Base-by-base conservation (phyloP, 2,329 filamentous ascomycete genomes). In the Fusarium citri region DNA sequence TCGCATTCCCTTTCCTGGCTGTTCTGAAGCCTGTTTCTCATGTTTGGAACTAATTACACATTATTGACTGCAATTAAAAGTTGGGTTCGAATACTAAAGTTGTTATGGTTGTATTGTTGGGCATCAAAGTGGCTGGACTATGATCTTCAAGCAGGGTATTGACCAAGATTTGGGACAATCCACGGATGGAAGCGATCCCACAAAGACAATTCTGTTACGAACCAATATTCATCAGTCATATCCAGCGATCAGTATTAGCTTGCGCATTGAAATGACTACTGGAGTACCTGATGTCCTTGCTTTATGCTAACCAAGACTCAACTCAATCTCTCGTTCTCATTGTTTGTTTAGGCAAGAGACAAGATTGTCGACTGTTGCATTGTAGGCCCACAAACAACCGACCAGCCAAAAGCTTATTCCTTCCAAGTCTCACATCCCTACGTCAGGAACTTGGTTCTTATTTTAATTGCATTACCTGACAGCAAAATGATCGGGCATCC, bases 391-490 rank as follows among this genome's bases (percentile, higher is more conserved):
- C 37, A 47, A 54, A 20, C 15, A 57, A 41, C 15, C 26, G 40
- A 46, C 37, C 26, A 20, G 30, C 26, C 10, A 42, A 47, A 59
- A 48, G 18, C 18, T 60, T 53, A 51, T 40, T 50, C 6, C 46
- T 23, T 16, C 34, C 23, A 31, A 25, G 18, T 42, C 40, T 41
- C 26, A 23, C 31, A 45, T 37, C 16, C 42, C 10, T 25, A 20
- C 25, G n/a, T 31, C 23, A n/a, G n/a, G 46, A 65, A 48, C 54
- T 43, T 48, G 62, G 54, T 37, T 60, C 34, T 66, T 34, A 26
- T 66, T 65, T 66, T 54, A 43, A 65, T 65, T 66, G 23, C 49
- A 16, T 51, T 51, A 41, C 23, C 14, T 8, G 37, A 42, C 23
- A 12, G 10, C 12, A 37, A 48, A 20, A 31, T 18, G 23, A 10